These are phyloP conservation scores for Malus sieversii DNA, from an alignment of 306 rosid species.

Conservation along the genomic window DNA sequence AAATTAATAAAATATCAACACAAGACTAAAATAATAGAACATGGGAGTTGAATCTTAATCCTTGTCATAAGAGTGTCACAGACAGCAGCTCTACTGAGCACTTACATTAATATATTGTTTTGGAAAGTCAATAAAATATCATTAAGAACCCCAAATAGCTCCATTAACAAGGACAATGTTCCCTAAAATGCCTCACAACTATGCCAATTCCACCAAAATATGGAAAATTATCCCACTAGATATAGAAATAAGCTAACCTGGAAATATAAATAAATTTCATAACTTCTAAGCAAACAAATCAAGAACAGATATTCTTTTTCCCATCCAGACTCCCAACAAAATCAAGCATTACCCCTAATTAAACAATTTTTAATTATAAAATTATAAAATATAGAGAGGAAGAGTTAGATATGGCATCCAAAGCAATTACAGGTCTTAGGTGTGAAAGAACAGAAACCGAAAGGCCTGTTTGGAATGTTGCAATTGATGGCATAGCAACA, in stretches of 20 bases:
- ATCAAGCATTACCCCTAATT: conserved; percentile 33
- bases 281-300: conserved; percentile 36
- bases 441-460: conserved; percentile 95
- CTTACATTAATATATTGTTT: conserved; percentile 44
- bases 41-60: conserved; percentile 29
- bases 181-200: conserved; percentile 32
- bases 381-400: conserved; percentile 16
- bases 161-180: conserved; percentile 38
- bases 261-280: conserved; percentile 12
- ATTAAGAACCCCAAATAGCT: conserved; percentile 40
- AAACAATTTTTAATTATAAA: conserved; percentile 29
- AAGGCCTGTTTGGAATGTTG: conserved; percentile 94
- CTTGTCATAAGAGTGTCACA: conserved; percentile 27
- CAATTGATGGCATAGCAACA: conserved; percentile 99
- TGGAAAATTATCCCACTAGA: conserved; percentile 34
- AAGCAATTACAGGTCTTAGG: conserved; percentile 99
- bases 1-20: conserved; percentile 23
- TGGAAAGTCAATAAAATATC: conserved; percentile 30
- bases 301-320: conserved; percentile 64
- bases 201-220: conserved; percentile 20
- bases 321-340: conserved; percentile 56
- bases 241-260: conserved; percentile 17
- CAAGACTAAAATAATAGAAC: conserved; percentile 29
- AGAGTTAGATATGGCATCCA: conserved; percentile 72
- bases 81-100: conserved; percentile 37